Evolutionary conservation across 2,329 filamentous ascomycete species (phyloP).

Genomic region (Gnomoniopsis sp.): DNA sequence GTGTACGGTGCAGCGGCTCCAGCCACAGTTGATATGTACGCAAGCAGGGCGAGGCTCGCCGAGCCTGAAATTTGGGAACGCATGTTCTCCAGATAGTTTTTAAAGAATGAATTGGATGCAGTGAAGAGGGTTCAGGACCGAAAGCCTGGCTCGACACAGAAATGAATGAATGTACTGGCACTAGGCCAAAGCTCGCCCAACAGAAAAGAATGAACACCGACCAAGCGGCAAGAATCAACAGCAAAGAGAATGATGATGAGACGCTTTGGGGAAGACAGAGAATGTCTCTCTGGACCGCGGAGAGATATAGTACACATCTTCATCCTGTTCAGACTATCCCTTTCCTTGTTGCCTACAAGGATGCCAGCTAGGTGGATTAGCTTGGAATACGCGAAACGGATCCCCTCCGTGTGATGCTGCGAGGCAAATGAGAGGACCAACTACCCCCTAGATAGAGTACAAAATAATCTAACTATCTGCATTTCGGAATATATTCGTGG

Average conservation of each 20-base stretch:
- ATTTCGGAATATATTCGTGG: no score
- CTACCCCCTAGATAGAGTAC: no score
- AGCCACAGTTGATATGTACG: conserved; percentile 21
- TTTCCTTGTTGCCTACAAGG: no score
- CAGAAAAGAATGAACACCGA: neutral
- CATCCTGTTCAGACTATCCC: no score
- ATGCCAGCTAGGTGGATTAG: no score
- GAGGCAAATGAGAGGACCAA: no score
- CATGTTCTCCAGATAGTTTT: conserved; percentile 11
- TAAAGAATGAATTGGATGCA: neutral
- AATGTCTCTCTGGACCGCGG: no score
- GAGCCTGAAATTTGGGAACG: conserved; percentile 14
- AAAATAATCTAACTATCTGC: no score
- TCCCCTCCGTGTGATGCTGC: no score
- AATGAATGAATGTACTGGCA: conserved; percentile 2
- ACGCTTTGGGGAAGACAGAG: neutral
- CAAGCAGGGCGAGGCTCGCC: conserved; percentile 21
- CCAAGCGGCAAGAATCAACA: neutral
- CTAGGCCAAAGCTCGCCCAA: neutral
- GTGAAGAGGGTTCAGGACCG: neutral
- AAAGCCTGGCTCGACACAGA: conserved; percentile 7
- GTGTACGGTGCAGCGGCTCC: conserved; percentile 33
- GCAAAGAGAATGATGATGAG: neutral
- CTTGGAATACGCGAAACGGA: no score
- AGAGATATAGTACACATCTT: no score